These are phyloP conservation scores for Lentinula guzmanii DNA, from an alignment of 768 basidiomycete species.

Conservation along the genomic window DNA sequence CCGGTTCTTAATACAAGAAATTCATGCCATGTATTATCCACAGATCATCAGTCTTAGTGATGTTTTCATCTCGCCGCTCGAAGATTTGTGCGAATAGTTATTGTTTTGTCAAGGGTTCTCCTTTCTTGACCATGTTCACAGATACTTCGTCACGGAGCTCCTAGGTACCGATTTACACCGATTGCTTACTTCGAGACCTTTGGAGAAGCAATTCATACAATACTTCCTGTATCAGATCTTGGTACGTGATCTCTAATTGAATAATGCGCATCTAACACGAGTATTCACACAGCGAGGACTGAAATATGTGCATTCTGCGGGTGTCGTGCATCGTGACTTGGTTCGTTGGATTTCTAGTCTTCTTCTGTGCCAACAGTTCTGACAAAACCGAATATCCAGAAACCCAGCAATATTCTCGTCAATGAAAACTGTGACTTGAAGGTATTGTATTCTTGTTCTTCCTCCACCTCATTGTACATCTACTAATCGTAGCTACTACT, in stretches of 20 bases:
- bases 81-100: constrained; percentile 70
- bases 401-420: constrained; percentile 99
- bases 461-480: not conserved
- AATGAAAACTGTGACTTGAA: constrained; percentile 99
- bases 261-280: not conserved
- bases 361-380: not conserved
- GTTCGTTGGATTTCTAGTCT: constrained; percentile 35
- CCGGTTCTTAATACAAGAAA: constrained; percentile 2
- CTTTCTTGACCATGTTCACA: constrained; percentile 22
- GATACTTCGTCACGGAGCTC: constrained; percentile 98
- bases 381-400: constrained; percentile 36
- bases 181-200: constrained; percentile 88
- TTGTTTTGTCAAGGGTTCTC: not conserved
- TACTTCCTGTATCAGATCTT: constrained; percentile 99
- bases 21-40: constrained; percentile 1
- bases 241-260: constrained; percentile 36
- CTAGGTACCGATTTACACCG: constrained; percentile 98
- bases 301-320: constrained; percentile 99
- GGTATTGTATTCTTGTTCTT: constrained; percentile 34
- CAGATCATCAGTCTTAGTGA: constrained; percentile 98
- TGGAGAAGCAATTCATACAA: constrained; percentile 99
- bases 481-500: not conserved
- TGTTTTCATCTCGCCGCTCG: constrained; percentile 99
- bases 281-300: constrained; percentile 68
- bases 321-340: constrained; percentile 96